phyloP scores from a whole-genome alignment of 495 filamentous ascomycete species.

The Penicillium ochrochloron region DNA sequence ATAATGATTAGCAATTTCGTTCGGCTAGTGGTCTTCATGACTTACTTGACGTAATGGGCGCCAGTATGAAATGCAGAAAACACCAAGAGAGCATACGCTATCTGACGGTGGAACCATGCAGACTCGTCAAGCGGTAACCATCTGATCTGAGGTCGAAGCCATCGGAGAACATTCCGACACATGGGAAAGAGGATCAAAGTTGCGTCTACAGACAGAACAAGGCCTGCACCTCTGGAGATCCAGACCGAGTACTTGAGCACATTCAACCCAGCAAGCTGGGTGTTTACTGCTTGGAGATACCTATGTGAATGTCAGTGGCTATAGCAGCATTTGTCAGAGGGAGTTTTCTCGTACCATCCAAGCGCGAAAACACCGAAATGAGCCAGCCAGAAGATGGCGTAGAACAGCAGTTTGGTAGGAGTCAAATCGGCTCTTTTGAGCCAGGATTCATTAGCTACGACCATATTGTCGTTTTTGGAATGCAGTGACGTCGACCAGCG shows the following conservation, averaged over 20 bases:
- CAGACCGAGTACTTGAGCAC: constrained; percentile 86
- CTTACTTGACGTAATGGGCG: constrained; percentile 95
- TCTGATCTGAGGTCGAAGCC: constrained; percentile 81
- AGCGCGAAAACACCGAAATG: constrained; percentile 82
- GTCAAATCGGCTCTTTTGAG: constrained; percentile 62
- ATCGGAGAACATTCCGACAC: constrained; percentile 86
- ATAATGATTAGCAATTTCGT: constrained; percentile 28
- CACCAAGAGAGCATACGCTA: constrained; percentile 85
- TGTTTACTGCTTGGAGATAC: constrained; percentile 74
- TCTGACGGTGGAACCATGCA: constrained; percentile 95
- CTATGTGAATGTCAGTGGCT: constrained; percentile 46
- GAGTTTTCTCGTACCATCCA: constrained; percentile 72
- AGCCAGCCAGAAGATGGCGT: constrained; percentile 80
- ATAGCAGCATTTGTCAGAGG: not conserved
- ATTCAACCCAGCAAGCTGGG: constrained; percentile 75
- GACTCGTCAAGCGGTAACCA: constrained; percentile 93
- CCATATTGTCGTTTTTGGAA: constrained; percentile 19
- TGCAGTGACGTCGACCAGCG: constrained; percentile 30
- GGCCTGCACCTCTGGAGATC: constrained; percentile 90
- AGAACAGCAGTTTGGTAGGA: constrained; percentile 73
- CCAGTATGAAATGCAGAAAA: constrained; percentile 78
- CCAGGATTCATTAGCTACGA: constrained; percentile 24
- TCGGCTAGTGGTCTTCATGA: constrained; percentile 19
- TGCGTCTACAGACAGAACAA: constrained; percentile 80
- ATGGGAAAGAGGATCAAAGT: constrained; percentile 90